Percentiles rank a stretch among this genome's conserved stretches.
Conservation (phyloP, 306 rosid genomes). For the Geum urbanum region DNA sequence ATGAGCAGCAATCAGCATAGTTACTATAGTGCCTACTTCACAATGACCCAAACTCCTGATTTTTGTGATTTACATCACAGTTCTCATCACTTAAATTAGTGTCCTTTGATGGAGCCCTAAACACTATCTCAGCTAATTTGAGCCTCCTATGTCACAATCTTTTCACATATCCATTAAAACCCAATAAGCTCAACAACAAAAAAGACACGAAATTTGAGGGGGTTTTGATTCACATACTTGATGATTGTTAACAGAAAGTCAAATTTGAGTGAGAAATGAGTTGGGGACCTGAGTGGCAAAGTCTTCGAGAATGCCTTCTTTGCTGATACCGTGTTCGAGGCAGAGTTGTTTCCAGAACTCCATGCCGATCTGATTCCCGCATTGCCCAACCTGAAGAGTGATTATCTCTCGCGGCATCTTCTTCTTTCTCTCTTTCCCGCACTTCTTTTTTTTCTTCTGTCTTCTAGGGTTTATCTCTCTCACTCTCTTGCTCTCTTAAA, state of each 20-base stretch:
- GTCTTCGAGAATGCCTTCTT: conserved; percentile 96
- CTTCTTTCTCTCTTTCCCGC: conserved; percentile 1
- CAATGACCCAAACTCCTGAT: not conserved
- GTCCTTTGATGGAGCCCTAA: not conserved
- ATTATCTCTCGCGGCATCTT: conserved; percentile 91
- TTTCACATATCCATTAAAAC: too few species aligned
- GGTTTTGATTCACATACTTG: too few species aligned
- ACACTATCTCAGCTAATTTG: not conserved
- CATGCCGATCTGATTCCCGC: conserved; percentile 99
- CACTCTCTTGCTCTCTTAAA: too few species aligned
- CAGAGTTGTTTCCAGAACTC: conserved; percentile 99
- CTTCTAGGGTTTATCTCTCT: conserved; percentile 46
- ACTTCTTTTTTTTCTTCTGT: not conserved
- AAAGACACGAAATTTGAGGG: too few species aligned
- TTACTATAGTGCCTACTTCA: not conserved
- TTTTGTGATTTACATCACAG: not conserved
- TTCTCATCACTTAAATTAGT: too few species aligned
- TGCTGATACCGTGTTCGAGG: conserved; percentile 97
- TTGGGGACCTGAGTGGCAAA: conserved; percentile 83
- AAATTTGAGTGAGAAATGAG: too few species aligned
- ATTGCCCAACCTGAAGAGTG: conserved; percentile 96
- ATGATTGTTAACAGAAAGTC: too few species aligned
- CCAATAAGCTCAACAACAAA: too few species aligned
- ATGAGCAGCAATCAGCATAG: not conserved
- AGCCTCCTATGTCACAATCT: too few species aligned